Evolutionary conservation across 805 yeast genomes (phyloP).

Genomic region (Wickerhamiella brachini): DNA sequence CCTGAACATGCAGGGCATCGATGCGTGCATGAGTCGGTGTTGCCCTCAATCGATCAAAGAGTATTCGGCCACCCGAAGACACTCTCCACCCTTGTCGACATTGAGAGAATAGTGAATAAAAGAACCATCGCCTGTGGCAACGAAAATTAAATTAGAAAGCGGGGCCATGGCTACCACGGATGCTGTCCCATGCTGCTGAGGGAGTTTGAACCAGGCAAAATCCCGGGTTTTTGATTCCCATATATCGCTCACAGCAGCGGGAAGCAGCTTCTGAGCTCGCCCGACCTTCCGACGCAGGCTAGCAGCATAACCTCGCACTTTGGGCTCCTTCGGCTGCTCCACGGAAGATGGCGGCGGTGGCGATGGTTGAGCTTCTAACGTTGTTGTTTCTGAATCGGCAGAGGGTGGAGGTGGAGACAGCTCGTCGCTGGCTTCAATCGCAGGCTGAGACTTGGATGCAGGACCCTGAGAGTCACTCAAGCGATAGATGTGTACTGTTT

Average conservation of each 20-base stretch:
- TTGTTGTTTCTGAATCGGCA: background rate
- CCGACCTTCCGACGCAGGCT: slow-evolving; percentile 11
- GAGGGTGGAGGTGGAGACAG: background rate
- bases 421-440: background rate
- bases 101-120: slow-evolving; percentile 72
- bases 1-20: background rate
- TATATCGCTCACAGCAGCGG: slow-evolving; percentile 65
- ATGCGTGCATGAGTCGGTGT: background rate
- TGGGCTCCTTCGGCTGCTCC: background rate
- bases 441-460: background rate
- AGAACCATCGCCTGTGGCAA: slow-evolving; percentile 70
- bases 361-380: background rate
- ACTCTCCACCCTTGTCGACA: slow-evolving; percentile 86
- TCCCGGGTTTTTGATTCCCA: slow-evolving; percentile 75
- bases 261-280: slow-evolving; percentile 76
- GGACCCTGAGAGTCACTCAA: slow-evolving; percentile 31
- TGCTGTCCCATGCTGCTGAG: slow-evolving; percentile 24
- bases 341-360: background rate
- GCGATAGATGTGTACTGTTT: slow-evolving; percentile 84
- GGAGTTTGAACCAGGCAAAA: slow-evolving; percentile 76
- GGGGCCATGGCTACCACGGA: slow-evolving; percentile 28
- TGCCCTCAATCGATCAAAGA: background rate
- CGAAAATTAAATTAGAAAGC: slow-evolving; percentile 25
- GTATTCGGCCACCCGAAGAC: slow-evolving; percentile 59
- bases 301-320: background rate